Evolutionary conservation across 805 yeast genomes (phyloP).

Genomic region (Naumovozyma baii): DNA sequence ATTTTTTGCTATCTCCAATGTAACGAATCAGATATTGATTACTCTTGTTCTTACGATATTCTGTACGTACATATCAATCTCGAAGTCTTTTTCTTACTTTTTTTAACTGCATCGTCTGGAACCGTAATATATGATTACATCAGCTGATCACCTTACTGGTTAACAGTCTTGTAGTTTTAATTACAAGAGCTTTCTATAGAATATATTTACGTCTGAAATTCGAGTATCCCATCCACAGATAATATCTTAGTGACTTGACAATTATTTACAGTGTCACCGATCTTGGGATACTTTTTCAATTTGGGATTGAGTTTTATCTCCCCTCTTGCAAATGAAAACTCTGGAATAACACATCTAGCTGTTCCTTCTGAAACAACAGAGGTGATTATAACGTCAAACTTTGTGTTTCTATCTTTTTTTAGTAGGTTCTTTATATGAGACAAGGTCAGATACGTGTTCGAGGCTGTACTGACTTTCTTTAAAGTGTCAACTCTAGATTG

Average conservation of each 20-base stretch:
- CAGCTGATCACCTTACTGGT: no score
- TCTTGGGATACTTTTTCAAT: conserved; percentile 25
- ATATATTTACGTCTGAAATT: conserved; percentile 4
- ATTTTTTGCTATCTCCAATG: no score
- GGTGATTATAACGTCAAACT: conserved; percentile 32
- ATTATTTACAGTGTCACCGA: conserved; percentile 37
- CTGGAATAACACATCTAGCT: conserved; percentile 27
- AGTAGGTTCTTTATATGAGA: conserved; percentile 18
- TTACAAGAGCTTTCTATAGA: not conserved
- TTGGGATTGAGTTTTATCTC: conserved; percentile 21
- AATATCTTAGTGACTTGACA: conserved; percentile 36
- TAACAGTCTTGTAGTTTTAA: not conserved
- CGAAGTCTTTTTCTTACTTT: no score
- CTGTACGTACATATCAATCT: no score
- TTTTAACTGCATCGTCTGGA: no score
- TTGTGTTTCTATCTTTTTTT: conserved; percentile 3
- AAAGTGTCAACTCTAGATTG: conserved; percentile 37
- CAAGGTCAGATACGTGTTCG: conserved; percentile 32
- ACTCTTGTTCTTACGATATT: no score
- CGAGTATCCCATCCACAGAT: conserved; percentile 35
- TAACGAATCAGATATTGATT: no score
- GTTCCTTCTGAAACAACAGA: conserved; percentile 34
- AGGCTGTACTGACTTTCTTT: conserved; percentile 23
- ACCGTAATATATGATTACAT: no score
- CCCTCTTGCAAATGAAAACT: conserved; percentile 26